Conservation (phyloP, 78 protist species). For the Dictyostelium intermedium region DNA sequence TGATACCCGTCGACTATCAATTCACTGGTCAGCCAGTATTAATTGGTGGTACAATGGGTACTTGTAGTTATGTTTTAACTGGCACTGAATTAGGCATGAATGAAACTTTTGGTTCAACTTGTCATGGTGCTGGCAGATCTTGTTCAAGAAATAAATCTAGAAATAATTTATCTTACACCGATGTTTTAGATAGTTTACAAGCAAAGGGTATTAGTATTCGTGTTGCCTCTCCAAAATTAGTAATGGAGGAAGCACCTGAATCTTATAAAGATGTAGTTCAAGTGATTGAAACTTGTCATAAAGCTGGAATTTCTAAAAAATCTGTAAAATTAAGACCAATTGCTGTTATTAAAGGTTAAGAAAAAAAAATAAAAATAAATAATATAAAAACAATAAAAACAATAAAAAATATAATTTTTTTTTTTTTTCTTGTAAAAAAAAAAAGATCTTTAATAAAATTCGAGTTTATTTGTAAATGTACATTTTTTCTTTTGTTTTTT, state of each 20-base stretch:
- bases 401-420: not conserved
- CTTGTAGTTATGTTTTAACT: conserved; percentile 92
- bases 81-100: conserved; percentile 94
- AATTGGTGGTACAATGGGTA: conserved; percentile 98
- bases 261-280: conserved; percentile 93
- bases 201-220: conserved; percentile 90
- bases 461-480: not conserved
- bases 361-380: conserved; percentile 8
- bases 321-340: conserved; percentile 91
- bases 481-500: not conserved
- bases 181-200: conserved; percentile 83
- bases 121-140: conserved; percentile 99
- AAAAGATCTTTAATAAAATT: too few relatives aligned
- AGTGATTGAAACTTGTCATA: conserved; percentile 93
- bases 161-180: conserved; percentile 48
- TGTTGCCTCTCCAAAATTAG: conserved; percentile 93
- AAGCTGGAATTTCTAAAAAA: conserved; percentile 94
- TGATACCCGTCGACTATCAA: conserved; percentile 95
- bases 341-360: conserved; percentile 95
- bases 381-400: too few relatives aligned
- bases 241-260: conserved; percentile 96
- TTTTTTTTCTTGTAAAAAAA: too few relatives aligned
- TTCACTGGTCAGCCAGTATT: conserved; percentile 96
- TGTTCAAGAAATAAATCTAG: conserved; percentile 88
- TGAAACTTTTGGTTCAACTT: conserved; percentile 94